Evolutionary conservation across 148 eudicot genomes (phyloP), one percentile per base, ranked within the genome.

Genomic region (Amaranthus palmeri): DNA sequence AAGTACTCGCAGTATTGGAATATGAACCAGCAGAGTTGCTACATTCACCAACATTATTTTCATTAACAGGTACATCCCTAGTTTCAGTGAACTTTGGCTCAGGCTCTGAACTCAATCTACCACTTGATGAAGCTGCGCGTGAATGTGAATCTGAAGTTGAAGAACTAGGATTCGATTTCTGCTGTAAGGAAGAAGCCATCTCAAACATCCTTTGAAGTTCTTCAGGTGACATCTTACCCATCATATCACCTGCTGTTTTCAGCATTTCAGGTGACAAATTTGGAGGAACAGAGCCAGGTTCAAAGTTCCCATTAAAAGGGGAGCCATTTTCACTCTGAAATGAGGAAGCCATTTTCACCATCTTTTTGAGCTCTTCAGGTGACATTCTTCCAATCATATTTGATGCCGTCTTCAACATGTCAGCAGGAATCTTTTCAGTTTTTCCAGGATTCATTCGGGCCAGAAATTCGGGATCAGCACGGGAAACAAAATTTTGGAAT

Each of bases 281-380:
- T 13, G 87, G 78, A 52, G 97, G 93, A 75, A 85, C 70, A 25
- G 87, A 75, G 42, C 90, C 90, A 56, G 90, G 78, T 62, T 77
- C 80, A 77, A 87, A 83, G 66, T 76, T 78, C 48, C 83, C 52
- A 65, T 64, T 80, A 50, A 76, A 80, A 66, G 85, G 72, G 63
- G 85, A 74, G 48, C 75, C 83, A 63, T 25, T 89, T 62, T 70
- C 87, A 59, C 92, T 86, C 77, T 93, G 88, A 70, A 91, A 88
- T 5, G 97, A 89, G 67, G 97, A 86, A 66, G 99, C 99, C 84
- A 92, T 76, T 76, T 91, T 84, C 63, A 95, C 51, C 93, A 95
- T 95, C 68, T 83, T 91, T 77, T 91, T 88, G 68, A 95, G 97
- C 71, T 95, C 99, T 68, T 88, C 97, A 15, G 96, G 93, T 61